phyloP scores from a whole-genome alignment of 306 rosid genomes.

The Betula pendula region DNA sequence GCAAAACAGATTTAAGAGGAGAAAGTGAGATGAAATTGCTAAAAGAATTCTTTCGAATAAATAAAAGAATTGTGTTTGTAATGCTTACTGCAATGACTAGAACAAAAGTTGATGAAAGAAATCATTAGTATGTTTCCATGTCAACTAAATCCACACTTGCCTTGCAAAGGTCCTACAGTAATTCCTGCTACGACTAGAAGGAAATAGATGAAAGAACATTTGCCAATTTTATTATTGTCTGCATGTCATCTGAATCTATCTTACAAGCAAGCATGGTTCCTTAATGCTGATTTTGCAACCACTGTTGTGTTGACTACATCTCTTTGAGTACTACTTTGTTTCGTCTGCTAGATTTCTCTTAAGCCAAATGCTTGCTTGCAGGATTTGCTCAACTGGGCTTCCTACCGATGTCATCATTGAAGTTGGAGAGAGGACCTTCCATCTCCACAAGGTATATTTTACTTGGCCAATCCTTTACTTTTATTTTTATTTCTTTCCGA shows the following conservation, averaged over 20 bases:
- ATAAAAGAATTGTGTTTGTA: too few relatives aligned
- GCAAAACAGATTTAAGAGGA: not conserved
- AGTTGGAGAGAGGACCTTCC: slow-evolving; percentile 71
- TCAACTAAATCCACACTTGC: not conserved
- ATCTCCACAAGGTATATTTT: slow-evolving; percentile 80
- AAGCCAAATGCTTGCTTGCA: slow-evolving; percentile 34
- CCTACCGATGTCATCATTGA: slow-evolving; percentile 76
- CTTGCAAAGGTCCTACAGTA: not conserved
- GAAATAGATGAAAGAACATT: not conserved
- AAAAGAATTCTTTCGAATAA: not conserved
- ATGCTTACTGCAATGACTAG: not conserved
- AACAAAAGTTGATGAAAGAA: not conserved
- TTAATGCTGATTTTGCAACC: not conserved
- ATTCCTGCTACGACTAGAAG: not conserved
- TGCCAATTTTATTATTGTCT: not conserved
- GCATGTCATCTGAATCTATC: not conserved
- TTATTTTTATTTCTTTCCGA: not conserved
- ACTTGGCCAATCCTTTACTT: slow-evolving; percentile 8
- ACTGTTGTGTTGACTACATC: not conserved
- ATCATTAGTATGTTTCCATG: not conserved
- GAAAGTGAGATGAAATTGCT: not conserved
- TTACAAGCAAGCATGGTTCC: not conserved
- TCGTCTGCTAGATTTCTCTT: not conserved
- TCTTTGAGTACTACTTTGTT: not conserved
- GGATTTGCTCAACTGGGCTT: slow-evolving; percentile 89